Conservation (phyloP, 495 filamentous ascomycete genomes). For the Hyaloscypha hepaticicola region DNA sequence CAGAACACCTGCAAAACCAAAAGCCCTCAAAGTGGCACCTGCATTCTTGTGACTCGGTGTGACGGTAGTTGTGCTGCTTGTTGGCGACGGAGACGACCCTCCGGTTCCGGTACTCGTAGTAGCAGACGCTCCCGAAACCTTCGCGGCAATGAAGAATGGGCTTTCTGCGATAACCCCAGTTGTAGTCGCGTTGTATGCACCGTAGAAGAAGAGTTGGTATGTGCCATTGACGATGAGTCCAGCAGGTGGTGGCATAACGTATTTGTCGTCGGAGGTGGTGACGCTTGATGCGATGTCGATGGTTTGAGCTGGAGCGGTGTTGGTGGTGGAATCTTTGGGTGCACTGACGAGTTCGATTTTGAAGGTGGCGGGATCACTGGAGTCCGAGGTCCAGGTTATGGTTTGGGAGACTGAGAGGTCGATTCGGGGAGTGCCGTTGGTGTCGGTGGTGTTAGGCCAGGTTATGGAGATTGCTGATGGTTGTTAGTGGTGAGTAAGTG, state of each 20-base stretch:
- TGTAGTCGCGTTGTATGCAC: not conserved
- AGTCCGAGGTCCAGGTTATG: not conserved
- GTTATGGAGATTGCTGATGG: not conserved
- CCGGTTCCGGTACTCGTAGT: not conserved
- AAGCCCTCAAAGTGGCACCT: not conserved
- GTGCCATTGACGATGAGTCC: not conserved
- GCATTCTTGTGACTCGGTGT: not conserved
- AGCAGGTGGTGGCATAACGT: not conserved
- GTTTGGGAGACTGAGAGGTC: not conserved
- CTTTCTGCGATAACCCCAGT: not conserved
- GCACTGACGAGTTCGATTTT: not conserved
- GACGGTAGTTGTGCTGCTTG: not conserved
- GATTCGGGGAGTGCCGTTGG: not conserved
- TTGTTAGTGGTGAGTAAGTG: not conserved
- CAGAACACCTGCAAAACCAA: not conserved
- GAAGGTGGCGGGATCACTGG: not conserved
- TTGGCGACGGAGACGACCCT: no score
- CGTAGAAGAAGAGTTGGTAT: slow-evolving; percentile 9
- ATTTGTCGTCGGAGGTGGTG: not conserved
- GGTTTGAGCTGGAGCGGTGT: not conserved
- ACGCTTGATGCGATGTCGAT: not conserved
- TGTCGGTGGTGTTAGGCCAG: not conserved
- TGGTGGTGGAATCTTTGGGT: not conserved
- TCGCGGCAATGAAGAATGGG: not conserved
- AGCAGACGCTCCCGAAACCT: not conserved